Percentiles rank a stretch among this genome's conserved stretches.
Conservation (phyloP, 345 rosid species). For the Lenwebbia sp. region DNA sequence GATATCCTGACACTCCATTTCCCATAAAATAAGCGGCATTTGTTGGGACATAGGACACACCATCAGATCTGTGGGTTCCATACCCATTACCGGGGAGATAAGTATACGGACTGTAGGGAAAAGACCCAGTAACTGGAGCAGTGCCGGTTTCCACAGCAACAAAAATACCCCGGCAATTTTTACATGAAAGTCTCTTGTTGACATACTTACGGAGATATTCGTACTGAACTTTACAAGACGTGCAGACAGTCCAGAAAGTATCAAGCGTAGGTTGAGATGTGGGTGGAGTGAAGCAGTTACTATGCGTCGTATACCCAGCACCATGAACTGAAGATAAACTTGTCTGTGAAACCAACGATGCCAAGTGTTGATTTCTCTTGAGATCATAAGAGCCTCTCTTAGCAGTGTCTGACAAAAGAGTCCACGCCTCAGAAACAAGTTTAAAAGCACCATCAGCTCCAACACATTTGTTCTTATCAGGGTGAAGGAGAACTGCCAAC, state of each 20-base stretch:
- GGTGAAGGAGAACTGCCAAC: constrained; percentile 90
- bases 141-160: constrained; percentile 80
- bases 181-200: constrained; percentile 93
- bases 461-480: constrained; percentile 84
- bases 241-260: constrained; percentile 98
- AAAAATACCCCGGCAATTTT: constrained; percentile 95
- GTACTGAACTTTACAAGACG: constrained; percentile 96
- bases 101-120: constrained; percentile 55
- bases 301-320: constrained; percentile 33
- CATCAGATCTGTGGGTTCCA: constrained; percentile 55
- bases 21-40: constrained; percentile 43
- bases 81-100: constrained; percentile 48
- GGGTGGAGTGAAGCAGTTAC: constrained; percentile 39
- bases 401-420: constrained; percentile 51
- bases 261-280: constrained; percentile 50
- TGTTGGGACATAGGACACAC: constrained; percentile 58
- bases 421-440: constrained; percentile 94
- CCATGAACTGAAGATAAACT: constrained; percentile 31
- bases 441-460: constrained; percentile 99
- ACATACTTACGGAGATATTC: constrained; percentile 95
- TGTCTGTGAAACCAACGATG: constrained; percentile 24
- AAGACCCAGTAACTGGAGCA: constrained; percentile 69
- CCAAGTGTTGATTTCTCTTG: constrained; percentile 28
- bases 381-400: constrained; percentile 59
- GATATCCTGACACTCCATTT: constrained; percentile 53